phyloP scores from a whole-genome alignment of 148 eudicot genomes.

The Tetragonia tetragonoides region DNA sequence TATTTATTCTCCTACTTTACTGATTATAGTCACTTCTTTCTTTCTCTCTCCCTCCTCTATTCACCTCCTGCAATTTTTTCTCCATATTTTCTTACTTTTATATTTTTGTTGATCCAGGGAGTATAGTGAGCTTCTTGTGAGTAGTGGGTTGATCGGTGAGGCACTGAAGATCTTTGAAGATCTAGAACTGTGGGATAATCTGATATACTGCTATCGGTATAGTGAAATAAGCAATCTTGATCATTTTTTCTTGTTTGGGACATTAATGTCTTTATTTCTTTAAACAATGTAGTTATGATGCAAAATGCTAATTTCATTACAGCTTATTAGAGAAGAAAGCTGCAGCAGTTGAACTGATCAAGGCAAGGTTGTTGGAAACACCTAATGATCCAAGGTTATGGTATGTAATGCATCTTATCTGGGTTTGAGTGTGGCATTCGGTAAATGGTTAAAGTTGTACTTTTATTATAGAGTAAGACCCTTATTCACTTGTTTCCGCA shows the following conservation, averaged over 20 bases:
- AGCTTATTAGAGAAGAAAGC: conserved; percentile 84
- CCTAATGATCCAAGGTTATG: conserved; percentile 87
- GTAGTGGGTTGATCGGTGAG: conserved; percentile 86
- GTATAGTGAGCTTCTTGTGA: conserved; percentile 78
- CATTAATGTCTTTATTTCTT: background rate
- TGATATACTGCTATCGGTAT: conserved; percentile 85
- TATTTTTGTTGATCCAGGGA: conserved; percentile 46
- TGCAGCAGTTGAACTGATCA: conserved; percentile 85
- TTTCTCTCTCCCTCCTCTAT: background rate
- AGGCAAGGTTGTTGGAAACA: conserved; percentile 53
- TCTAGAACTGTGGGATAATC: conserved; percentile 92
- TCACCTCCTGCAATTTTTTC: background rate
- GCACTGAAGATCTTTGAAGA: conserved; percentile 85
- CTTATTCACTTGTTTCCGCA: background rate
- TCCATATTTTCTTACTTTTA: background rate
- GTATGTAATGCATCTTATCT: conserved; percentile 34
- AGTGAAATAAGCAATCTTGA: background rate
- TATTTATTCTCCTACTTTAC: background rate
- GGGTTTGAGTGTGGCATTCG: background rate
- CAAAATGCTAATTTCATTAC: conserved; percentile 7
- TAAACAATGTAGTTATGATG: background rate
- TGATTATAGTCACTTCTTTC: background rate
- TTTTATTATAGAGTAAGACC: background rate
- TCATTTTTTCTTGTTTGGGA: background rate
- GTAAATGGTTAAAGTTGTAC: background rate